Conservation (phyloP, 331 rosid species). For the Rhamnella rubrinervis region DNA sequence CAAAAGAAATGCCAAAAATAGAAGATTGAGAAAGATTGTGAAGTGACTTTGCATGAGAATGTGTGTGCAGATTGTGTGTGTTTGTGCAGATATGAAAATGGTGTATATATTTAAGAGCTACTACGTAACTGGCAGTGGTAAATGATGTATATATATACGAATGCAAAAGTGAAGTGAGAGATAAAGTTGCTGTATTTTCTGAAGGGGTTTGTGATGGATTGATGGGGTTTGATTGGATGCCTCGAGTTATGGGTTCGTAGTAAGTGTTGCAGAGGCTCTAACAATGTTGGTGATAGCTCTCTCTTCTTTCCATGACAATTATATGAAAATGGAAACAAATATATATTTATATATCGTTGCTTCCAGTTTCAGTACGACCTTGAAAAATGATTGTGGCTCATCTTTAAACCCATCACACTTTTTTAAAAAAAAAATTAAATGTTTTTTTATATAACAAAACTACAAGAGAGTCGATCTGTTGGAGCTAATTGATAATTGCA, state of each 20-base stretch:
- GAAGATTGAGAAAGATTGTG: conserved; percentile 51
- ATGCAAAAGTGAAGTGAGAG: neutral
- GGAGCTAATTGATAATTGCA: too few relatives aligned
- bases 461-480: too few relatives aligned
- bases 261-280: conserved; percentile 8
- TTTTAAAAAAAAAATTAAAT: too few relatives aligned
- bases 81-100: neutral
- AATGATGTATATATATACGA: neutral
- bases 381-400: too few relatives aligned
- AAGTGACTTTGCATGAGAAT: conserved; percentile 39
- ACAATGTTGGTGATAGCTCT: neutral
- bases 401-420: too few relatives aligned
- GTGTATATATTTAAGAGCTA: neutral
- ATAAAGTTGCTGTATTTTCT: neutral
- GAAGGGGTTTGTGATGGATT: conserved; percentile 2
- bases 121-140: neutral
- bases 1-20: conserved; percentile 12
- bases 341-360: neutral
- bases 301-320: too few relatives aligned
- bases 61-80: too few relatives aligned
- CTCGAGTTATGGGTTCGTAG: neutral
- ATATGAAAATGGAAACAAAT: neutral
- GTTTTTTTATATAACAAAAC: too few relatives aligned
- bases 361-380: too few relatives aligned
- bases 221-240: conserved; percentile 11